phyloP scores from a whole-genome alignment of 805 yeast species.

The Pichia deserticola region DNA sequence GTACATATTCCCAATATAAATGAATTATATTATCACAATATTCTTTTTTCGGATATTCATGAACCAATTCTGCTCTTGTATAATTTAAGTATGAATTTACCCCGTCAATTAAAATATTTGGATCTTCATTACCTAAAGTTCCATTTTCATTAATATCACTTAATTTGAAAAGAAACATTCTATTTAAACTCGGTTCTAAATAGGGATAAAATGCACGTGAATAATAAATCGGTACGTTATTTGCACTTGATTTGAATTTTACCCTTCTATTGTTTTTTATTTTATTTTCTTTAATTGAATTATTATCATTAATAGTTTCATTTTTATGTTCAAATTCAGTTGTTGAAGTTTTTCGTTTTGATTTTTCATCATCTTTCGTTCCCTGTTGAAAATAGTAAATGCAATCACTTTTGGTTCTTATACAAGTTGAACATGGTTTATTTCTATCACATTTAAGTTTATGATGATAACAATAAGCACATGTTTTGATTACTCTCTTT shows the following conservation, averaged over 20 bases:
- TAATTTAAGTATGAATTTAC: constrained; percentile 1
- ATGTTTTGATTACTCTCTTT: constrained; percentile 11
- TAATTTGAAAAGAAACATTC: constrained; percentile 9
- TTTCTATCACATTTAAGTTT: constrained; percentile 12
- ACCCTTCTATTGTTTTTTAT: background rate
- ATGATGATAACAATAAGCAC: constrained; percentile 12
- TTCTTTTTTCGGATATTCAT: constrained; percentile 7
- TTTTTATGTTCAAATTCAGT: too few relatives aligned
- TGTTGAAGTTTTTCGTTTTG: too few relatives aligned
- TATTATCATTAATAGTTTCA: background rate
- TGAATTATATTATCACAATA: constrained; percentile 8
- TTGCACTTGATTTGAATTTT: background rate
- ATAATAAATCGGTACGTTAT: constrained; percentile 8
- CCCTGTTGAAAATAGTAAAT: constrained; percentile 5
- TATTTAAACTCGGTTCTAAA: constrained; percentile 10
- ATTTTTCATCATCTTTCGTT: background rate
- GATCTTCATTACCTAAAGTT: background rate
- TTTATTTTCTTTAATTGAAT: background rate
- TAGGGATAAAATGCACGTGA: constrained; percentile 12
- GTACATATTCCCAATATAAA: constrained; percentile 11
- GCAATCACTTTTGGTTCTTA: constrained; percentile 9
- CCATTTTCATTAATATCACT: constrained; percentile 6
- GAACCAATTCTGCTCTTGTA: background rate
- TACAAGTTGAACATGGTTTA: constrained; percentile 11
- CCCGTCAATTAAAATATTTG: constrained; percentile 3